A percentile compares a stretch with the other conserved stretches of the same genome.
These are phyloP conservation scores for Lasiosphaeriaceae sp. DNA, from an alignment of 495 filamentous ascomycete genomes.

Conservation along the genomic window DNA sequence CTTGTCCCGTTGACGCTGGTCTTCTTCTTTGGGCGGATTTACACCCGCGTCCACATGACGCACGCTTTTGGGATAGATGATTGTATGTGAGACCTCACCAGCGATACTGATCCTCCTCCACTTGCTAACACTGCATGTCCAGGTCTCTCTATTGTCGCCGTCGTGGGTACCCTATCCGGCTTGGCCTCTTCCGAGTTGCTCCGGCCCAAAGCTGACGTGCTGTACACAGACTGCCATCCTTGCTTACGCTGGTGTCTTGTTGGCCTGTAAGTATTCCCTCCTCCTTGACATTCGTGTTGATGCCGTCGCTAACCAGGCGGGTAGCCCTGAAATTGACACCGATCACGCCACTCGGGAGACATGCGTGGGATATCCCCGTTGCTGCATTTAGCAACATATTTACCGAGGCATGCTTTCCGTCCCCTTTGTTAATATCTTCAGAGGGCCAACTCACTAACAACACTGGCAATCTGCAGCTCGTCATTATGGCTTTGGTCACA, in stretches of 20 bases:
- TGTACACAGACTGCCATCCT: neutral
- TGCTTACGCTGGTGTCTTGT: neutral
- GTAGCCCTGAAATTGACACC: neutral
- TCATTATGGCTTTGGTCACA: neutral
- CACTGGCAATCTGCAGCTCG: neutral
- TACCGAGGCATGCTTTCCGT: neutral
- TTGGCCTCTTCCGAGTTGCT: neutral
- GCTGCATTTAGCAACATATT: neutral
- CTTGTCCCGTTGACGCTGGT: neutral
- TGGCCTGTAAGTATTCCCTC: neutral
- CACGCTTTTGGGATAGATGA: neutral
- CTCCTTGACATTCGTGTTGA: neutral
- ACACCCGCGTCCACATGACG: neutral
- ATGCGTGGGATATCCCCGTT: neutral
- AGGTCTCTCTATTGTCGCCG: neutral
- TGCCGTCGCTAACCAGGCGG: neutral
- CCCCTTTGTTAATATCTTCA: neutral
- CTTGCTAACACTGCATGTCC: neutral
- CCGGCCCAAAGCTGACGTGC: neutral
- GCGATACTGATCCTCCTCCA: neutral
- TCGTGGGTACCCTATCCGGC: neutral
- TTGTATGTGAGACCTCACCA: neutral
- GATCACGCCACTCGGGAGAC: neutral
- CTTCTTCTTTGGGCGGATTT: neutral
- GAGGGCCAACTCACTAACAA: neutral